These are phyloP conservation scores for Talaromyces sp. DNA, from an alignment of 2,329 filamentous ascomycete genomes.

Conservation along the genomic window DNA sequence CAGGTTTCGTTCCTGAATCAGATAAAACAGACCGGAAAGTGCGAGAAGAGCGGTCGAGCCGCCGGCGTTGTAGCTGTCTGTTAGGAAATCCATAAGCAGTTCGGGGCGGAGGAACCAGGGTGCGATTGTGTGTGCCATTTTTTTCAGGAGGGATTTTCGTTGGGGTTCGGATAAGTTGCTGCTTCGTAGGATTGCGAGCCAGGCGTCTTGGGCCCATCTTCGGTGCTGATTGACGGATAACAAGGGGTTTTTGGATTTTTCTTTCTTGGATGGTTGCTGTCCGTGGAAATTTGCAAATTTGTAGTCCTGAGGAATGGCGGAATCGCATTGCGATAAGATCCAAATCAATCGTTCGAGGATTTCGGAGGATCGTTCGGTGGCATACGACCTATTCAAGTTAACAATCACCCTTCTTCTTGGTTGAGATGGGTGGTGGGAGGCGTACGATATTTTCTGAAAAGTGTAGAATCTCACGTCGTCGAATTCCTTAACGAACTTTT, in stretches of 20 bases:
- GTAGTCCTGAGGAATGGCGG: conserved; percentile 56
- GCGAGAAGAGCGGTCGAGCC: conserved; percentile 85
- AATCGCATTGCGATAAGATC: conserved; percentile 57
- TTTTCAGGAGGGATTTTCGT: conserved; percentile 72
- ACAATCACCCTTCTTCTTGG: conserved; percentile 14
- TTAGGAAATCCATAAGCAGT: conserved; percentile 91
- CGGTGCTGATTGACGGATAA: conserved; percentile 69
- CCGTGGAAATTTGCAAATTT: conserved; percentile 40
- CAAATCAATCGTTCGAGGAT: conserved; percentile 39
- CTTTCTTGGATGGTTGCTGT: conserved; percentile 58
- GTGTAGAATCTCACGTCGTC: conserved; percentile 85
- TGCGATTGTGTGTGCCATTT: conserved; percentile 74
- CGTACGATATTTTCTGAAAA: conserved; percentile 70
- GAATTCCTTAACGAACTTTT: conserved; percentile 74
- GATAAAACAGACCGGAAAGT: conserved; percentile 87
- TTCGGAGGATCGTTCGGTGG: conserved; percentile 29
- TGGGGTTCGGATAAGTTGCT: conserved; percentile 66
- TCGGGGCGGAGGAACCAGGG: conserved; percentile 90
- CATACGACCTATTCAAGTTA: conserved; percentile 36
- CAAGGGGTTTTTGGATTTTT: conserved; percentile 56
- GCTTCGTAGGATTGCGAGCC: conserved; percentile 71
- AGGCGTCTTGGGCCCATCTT: conserved; percentile 78
- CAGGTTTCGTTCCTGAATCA: conserved; percentile 89
- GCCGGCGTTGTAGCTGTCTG: conserved; percentile 85
- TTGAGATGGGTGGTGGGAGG: conserved; percentile 22